phyloP scores from a whole-genome alignment of 2,329 filamentous ascomycete species.

The Sclerotinia sclerotiorum region DNA sequence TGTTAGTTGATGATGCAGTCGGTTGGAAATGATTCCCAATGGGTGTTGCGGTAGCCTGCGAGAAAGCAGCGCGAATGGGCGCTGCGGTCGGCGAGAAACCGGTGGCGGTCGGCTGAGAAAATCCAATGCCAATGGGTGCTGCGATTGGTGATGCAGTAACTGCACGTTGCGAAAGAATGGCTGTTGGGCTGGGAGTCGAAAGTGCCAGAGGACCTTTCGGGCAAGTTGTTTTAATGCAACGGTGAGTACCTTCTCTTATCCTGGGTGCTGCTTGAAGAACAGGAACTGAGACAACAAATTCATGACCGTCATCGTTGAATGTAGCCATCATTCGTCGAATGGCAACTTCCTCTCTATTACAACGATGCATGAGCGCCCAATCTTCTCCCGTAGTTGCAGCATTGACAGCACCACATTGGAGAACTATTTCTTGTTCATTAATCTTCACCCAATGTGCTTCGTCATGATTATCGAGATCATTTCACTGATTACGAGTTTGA shows the following conservation, averaged over 20 bases:
- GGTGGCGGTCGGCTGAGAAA: background rate
- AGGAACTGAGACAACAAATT: background rate
- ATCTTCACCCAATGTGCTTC: conserved; percentile 11
- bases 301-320: conserved; percentile 13
- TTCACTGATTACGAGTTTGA: conserved; percentile 3
- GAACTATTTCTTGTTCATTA: conserved; percentile 8
- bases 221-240: conserved; percentile 10
- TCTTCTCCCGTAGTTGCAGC: background rate
- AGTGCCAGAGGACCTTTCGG: background rate
- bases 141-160: background rate
- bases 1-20: background rate
- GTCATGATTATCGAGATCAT: conserved; percentile 1
- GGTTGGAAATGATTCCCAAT: background rate
- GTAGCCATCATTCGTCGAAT: conserved; percentile 15
- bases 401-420: conserved; percentile 14
- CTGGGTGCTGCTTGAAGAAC: background rate
- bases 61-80: too few relatives aligned
- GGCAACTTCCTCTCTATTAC: conserved; percentile 18
- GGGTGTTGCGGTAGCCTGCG: background rate
- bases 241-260: background rate
- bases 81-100: background rate
- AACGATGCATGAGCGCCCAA: conserved; percentile 23
- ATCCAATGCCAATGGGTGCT: background rate
- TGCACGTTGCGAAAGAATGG: background rate
- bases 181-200: background rate